These are phyloP conservation scores for Aquilaria malaccensis DNA, from an alignment of 345 rosid species.

Conservation along the genomic window DNA sequence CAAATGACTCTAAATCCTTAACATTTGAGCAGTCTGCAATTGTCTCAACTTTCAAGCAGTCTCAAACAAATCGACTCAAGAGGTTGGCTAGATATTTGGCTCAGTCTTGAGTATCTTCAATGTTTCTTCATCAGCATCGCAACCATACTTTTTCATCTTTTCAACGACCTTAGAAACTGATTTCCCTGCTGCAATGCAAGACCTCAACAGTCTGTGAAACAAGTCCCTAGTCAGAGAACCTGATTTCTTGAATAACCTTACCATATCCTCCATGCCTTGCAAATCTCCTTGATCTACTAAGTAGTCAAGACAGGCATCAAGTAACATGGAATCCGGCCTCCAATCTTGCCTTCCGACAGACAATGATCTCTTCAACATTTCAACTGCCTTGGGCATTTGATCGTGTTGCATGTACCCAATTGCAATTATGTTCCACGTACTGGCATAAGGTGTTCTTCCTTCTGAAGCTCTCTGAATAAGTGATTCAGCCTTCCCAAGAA, in stretches of 20 bases:
- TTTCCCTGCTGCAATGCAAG: conserved; percentile 12
- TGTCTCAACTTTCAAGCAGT: no score
- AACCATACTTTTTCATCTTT: conserved; percentile 15
- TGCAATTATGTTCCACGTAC: conserved; percentile 19
- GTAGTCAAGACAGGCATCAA: conserved; percentile 22
- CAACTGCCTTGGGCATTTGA: conserved; percentile 23
- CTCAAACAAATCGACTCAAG: no score
- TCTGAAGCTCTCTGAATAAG: conserved; percentile 12
- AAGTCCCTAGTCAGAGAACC: conserved; percentile 13
- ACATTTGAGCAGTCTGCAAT: no score
- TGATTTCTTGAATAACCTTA: conserved; percentile 10
- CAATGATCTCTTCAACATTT: conserved; percentile 22
- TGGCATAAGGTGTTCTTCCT: conserved; percentile 14
- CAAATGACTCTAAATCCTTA: no score
- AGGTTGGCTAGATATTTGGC: conserved; percentile 1
- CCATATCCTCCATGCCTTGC: conserved; percentile 13
- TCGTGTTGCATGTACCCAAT: conserved; percentile 9
- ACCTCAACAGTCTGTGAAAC: conserved; percentile 17
- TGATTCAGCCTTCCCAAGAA: conserved; percentile 22
- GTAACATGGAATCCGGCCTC: conserved; percentile 6
- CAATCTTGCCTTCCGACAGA: conserved; percentile 10
- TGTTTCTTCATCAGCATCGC: conserved; percentile 16
- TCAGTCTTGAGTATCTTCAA: conserved; percentile 6
- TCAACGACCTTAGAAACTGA: conserved; percentile 14
- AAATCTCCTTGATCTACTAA: conserved; percentile 22